These are phyloP conservation scores for Talaromyces funiculosus DNA, from an alignment of 2,329 filamentous ascomycete genomes.

Conservation along the genomic window DNA sequence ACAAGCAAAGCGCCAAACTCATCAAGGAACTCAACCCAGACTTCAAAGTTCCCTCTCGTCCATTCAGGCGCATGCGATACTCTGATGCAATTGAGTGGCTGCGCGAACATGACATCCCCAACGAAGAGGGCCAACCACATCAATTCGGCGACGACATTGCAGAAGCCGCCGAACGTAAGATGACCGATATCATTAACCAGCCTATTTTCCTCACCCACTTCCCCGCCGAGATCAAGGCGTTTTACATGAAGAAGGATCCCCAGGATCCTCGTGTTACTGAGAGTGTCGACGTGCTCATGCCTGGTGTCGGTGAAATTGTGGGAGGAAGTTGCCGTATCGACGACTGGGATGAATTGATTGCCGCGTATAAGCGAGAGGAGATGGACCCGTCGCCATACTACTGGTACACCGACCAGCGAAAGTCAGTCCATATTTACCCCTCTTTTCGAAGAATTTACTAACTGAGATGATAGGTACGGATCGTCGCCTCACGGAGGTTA, in stretches of 20 bases:
- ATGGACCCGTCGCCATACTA: conserved; percentile 85
- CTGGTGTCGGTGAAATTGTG: conserved; percentile 93
- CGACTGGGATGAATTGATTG: conserved; percentile 81
- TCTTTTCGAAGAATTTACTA: neutral
- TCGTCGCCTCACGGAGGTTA: conserved; percentile 90
- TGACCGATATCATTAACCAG: conserved; percentile 94
- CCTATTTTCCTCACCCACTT: conserved; percentile 98
- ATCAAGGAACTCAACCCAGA: conserved; percentile 86
- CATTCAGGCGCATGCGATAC: conserved; percentile 95
- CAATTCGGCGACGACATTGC: conserved; percentile 96
- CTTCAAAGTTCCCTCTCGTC: conserved; percentile 73
- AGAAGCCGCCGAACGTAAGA: conserved; percentile 89
- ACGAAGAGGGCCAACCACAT: conserved; percentile 88
- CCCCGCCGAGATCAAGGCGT: conserved; percentile 94
- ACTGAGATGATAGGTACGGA: conserved; percentile 61
- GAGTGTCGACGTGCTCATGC: conserved; percentile 82
- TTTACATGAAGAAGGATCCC: conserved; percentile 94
- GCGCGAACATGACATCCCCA: conserved; percentile 78
- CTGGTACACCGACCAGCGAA: conserved; percentile 98
- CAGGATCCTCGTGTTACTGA: conserved; percentile 80
- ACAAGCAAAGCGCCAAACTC: conserved; percentile 65
- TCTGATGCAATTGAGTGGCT: conserved; percentile 92
- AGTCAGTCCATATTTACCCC: conserved; percentile 53
- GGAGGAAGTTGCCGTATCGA: conserved; percentile 96
- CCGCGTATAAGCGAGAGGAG: conserved; percentile 77